Evolutionary conservation across 352 stramenopile species (phyloP), one percentile per base, ranked within the genome.

Genomic region (Thalassiosira ordinaria): DNA sequence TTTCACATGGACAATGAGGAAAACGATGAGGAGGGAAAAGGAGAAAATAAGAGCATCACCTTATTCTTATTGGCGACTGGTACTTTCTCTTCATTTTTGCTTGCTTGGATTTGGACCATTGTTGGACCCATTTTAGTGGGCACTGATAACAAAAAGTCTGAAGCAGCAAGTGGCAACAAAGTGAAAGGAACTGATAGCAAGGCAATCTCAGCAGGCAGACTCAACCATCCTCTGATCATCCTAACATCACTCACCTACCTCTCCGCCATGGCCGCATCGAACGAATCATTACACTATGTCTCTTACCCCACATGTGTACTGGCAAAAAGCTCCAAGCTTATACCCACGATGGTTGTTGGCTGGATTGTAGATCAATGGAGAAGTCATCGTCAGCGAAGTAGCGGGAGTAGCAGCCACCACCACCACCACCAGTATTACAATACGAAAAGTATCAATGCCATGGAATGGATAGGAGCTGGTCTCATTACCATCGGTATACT

Each of bases 221-320:
- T 92, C 2, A 85, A 89, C 65, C 84, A 92, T 70, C 35, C 61
- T 8, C 72, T 92, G 2, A 44, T 92, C 0, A 20, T 85, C 0
- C 0, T 85, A 1, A 91, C 85, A 18, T 84, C 86, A 0, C 51
- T 82, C 1, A 87, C 76, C 1, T 94, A 92, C 49, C 64, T 92
- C 14, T 68, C 75, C 37, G 89, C 89, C 49, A 94, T 94, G 89
- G 71, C 74, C 2, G 76, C 72, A 11, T 89, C 78, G 8, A 94
- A 94, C 56, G 87, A 94, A 77, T 84, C 64, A n/a, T 31, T 86
- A 4, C 77, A 85, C 27, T 91, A 88, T 63, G 89, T 94, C 3
- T 89, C 86, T 0, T 94, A 92, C 59, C 89, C 89, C 5, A 90
- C 87, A n/a, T 87, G 82, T 56, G 89, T 94, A 0, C 68, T 94